These are phyloP conservation scores for Corylus americana DNA, from an alignment of 306 rosid genomes.

Conservation along the genomic window DNA sequence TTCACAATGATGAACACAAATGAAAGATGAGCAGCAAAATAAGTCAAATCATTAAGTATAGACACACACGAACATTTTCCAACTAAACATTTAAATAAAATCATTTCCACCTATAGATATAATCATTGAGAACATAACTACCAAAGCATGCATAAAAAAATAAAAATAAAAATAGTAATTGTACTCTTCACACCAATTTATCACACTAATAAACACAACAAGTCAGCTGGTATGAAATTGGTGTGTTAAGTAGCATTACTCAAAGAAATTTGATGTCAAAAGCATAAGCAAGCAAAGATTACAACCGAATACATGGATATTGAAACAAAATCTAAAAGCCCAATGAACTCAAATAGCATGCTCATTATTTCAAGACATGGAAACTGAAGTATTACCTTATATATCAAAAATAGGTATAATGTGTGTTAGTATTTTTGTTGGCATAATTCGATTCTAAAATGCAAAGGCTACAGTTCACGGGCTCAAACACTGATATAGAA, in stretches of 20 bases:
- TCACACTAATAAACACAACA: too few species aligned
- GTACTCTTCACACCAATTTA: too few species aligned
- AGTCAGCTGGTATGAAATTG: too few species aligned
- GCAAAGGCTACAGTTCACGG: too few species aligned
- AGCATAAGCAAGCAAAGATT: neutral
- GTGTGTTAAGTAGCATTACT: too few species aligned
- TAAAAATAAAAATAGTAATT: neutral
- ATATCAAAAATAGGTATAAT: constrained; percentile 83
- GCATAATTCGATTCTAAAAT: too few species aligned
- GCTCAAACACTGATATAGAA: too few species aligned
- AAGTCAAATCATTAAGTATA: neutral
- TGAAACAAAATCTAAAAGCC: neutral
- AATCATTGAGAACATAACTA: neutral
- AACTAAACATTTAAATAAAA: too few species aligned
- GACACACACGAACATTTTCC: too few species aligned
- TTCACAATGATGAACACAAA: neutral
- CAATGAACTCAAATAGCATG: neutral
- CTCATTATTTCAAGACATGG: constrained; percentile 13
- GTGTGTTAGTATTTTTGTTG: too few species aligned
- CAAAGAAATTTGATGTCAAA: neutral
- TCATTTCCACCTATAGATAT: neutral
- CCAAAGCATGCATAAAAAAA: neutral
- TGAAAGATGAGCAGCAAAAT: neutral
- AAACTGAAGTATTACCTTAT: constrained; percentile 56
- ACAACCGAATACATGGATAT: neutral